Evolutionary conservation across 345 rosid genomes (phyloP), one percentile per base, ranked within the genome.

Genomic region (Brassica juncea): DNA sequence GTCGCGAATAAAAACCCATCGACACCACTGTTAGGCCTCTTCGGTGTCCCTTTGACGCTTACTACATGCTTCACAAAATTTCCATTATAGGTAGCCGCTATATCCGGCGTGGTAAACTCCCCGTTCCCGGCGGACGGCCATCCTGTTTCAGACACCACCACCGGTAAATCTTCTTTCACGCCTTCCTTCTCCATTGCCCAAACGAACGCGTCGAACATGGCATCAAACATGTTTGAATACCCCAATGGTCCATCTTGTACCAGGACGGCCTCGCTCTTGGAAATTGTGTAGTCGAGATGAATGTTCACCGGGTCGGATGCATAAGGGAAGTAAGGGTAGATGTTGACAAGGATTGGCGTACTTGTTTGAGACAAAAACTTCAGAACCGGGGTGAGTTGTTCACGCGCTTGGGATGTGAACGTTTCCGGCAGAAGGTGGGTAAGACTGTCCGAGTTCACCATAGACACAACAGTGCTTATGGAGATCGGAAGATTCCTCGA

Each of bases 41-140:
- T 84, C 3, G 87, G 88, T 0, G 80, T 87, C 55, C 90, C 86
- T 57, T 77, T 1, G 5, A 66, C 68, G 3, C 32, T 37, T 2
- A 3, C 60, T 25, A 81, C 23, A 60, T 62, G 71, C 60, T 80
- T 28, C 23, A 64, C 1, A 52, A 86, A 19, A 0, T 83, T 87
- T 0, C 81, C 47, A 3, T 84, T 84, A 42, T 84, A 84, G 0
- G 58, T 57, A 0, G 16, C 30, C 0, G 85, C 86, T 5, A 69
- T 58, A 12, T 65, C 42, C 2, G 34, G 77, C 5, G 83, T 83
- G 1, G 86, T 71, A 5, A 74, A 7, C 1, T 60, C 0, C 1
- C 77, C 84, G 12, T 82, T 86, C 10, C 84, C 91, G 2, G 66
- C 74, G 0, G 86, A 82, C n/a, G 88, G 87, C 86, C 87, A 84